Evolutionary conservation across 345 rosid genomes (phyloP).

Genomic region (Euclidium syriacum): DNA sequence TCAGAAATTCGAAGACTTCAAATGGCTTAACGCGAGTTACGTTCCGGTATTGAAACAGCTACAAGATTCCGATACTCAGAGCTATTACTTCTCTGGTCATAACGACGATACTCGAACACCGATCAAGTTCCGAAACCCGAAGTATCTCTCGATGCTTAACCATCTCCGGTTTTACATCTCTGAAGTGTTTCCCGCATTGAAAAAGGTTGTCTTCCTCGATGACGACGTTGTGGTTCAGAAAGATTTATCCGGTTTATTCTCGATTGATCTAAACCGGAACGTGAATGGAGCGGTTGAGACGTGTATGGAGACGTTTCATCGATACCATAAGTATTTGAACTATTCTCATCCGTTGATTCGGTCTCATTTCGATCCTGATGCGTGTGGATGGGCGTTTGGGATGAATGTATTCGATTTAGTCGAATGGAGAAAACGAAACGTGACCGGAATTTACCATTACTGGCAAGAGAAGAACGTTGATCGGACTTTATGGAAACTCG

Average conservation of each 20-base stretch:
- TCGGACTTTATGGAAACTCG: conserved; percentile 87
- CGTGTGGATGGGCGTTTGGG: conserved; percentile 98
- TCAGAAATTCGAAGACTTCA: conserved; percentile 83
- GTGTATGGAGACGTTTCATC: conserved; percentile 93
- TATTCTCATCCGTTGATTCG: conserved; percentile 89
- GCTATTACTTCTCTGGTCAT: conserved; percentile 84
- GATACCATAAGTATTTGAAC: conserved; percentile 79
- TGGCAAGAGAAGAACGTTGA: conserved; percentile 93
- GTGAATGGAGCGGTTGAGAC: conserved; percentile 99
- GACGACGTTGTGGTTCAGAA: conserved; percentile 83
- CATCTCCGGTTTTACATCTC: conserved; percentile 90
- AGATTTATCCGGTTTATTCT: conserved; percentile 65
- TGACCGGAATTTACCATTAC: conserved; percentile 81
- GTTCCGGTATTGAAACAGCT: conserved; percentile 95
- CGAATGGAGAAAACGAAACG: conserved; percentile 87
- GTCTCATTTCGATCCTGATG: conserved; percentile 88
- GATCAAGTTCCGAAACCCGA: conserved; percentile 87
- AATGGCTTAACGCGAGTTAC: conserved; percentile 88
- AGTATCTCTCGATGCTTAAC: conserved; percentile 87
- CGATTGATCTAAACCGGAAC: conserved; percentile 61
- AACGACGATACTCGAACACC: conserved; percentile 65
- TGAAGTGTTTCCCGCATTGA: conserved; percentile 76
- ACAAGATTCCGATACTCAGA: conserved; percentile 86
- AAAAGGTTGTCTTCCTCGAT: conserved; percentile 81
- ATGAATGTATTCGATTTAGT: conserved; percentile 89